A percentile compares a stretch with the other conserved stretches of the same genome.
These are phyloP conservation scores for Metarhizium guizhouense DNA, from an alignment of 2,329 filamentous ascomycete genomes.

Conservation along the genomic window DNA sequence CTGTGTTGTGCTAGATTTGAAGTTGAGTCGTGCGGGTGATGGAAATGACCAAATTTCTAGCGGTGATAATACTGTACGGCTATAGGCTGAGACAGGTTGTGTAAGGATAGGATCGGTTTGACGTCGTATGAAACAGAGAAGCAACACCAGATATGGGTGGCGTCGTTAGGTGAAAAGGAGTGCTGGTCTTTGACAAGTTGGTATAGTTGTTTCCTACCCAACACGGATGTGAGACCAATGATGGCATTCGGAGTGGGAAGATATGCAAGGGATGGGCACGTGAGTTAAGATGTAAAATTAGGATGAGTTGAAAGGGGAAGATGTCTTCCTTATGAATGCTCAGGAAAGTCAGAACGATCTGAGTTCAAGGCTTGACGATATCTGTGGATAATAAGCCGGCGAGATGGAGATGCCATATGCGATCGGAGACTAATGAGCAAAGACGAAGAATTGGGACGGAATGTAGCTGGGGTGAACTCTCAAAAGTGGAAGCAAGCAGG, in stretches of 20 bases:
- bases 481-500: neutral
- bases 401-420: slow-evolving; percentile 8
- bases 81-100: too few relatives aligned
- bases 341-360: neutral
- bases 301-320: neutral
- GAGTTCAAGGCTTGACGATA: slow-evolving; percentile 4
- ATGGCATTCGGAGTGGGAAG: neutral
- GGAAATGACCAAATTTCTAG: neutral
- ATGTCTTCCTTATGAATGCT: slow-evolving; percentile 1
- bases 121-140: too few relatives aligned
- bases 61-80: neutral
- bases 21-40: neutral
- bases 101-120: too few relatives aligned
- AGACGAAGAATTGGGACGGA: slow-evolving; percentile 3
- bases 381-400: slow-evolving; percentile 4
- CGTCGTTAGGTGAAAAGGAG: neutral
- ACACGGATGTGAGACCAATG: too few relatives aligned
- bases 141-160: neutral
- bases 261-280: neutral
- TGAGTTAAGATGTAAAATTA: neutral
- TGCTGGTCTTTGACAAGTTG: too few relatives aligned
- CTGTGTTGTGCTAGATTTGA: neutral
- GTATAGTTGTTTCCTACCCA: too few relatives aligned
- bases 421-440: slow-evolving; percentile 8
- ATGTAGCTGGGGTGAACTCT: neutral